phyloP scores from a whole-genome alignment of 2,329 filamentous ascomycete genomes.

The Sarocladium oryzae region DNA sequence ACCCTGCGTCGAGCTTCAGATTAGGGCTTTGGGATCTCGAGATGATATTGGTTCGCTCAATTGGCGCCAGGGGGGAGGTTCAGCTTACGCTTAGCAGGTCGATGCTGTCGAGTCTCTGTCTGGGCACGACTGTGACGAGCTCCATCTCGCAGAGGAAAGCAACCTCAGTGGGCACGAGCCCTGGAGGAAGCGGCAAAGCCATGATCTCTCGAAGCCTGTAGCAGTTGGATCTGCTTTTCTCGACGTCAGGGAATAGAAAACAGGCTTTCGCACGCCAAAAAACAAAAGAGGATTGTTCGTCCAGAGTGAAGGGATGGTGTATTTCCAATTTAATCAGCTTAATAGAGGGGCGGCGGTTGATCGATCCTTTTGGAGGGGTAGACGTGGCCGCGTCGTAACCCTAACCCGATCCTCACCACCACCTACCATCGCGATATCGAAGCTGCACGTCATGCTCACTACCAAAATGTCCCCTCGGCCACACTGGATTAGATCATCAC shows the following conservation, averaged over 20 bases:
- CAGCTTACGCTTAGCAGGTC: conserved; percentile 73
- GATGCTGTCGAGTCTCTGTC: conserved; percentile 81
- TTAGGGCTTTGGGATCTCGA: not conserved
- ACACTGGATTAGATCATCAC: no score
- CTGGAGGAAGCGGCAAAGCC: conserved; percentile 44
- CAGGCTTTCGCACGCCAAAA: not conserved
- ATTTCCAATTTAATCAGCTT: not conserved
- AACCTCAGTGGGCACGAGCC: conserved; percentile 77
- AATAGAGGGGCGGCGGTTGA: not conserved
- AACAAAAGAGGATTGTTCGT: conserved; percentile 2
- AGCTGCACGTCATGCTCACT: no score
- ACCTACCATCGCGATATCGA: no score
- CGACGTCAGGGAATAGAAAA: not conserved
- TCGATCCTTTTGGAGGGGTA: conserved; percentile 5
- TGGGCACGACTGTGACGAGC: conserved; percentile 83
- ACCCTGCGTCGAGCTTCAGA: conserved; percentile 50
- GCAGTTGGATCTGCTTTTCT: conserved; percentile 1
- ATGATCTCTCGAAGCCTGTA: conserved; percentile 23
- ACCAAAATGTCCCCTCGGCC: no score
- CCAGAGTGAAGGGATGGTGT: no score
- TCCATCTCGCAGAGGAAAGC: conserved; percentile 98
- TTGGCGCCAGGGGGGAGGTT: conserved; percentile 13
- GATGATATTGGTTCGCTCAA: not conserved
- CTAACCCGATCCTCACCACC: no score
- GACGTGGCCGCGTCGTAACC: conserved; percentile 4